These are phyloP conservation scores for Pseudogymnoascus sp. DNA, from an alignment of 2,329 filamentous ascomycete species.

Conservation along the genomic window DNA sequence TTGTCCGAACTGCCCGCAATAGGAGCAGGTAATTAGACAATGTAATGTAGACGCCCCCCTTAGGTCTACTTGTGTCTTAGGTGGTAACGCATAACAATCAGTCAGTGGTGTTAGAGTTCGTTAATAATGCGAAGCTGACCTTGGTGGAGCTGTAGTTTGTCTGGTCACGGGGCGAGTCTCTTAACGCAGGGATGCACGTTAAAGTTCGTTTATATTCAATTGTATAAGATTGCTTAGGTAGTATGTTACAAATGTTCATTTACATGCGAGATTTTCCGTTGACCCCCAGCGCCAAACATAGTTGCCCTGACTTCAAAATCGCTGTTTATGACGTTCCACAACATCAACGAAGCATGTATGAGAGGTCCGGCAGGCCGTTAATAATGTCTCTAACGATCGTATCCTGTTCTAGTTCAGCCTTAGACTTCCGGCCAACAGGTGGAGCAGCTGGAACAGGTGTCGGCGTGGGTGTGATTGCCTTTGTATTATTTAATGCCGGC, in stretches of 20 bases:
- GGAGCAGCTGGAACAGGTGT: constrained; percentile 10
- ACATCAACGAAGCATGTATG: constrained; percentile 28
- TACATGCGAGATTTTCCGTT: no score
- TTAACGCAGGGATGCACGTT: background rate
- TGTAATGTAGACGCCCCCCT: no score
- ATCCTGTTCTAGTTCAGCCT: constrained; percentile 28
- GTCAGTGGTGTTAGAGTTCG: no score
- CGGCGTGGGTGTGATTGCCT: background rate
- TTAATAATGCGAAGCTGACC: no score
- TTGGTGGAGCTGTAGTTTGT: no score
- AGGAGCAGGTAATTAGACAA: no score
- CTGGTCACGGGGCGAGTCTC: no score
- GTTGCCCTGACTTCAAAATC: background rate
- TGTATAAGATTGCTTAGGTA: background rate
- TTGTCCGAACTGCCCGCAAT: no score
- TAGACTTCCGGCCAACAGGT: constrained; percentile 18
- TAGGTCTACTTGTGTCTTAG: no score
- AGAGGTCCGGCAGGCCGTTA: constrained; percentile 28
- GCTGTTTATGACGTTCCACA: background rate
- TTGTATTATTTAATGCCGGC: background rate
- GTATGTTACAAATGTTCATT: constrained; percentile 1
- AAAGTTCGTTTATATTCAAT: background rate
- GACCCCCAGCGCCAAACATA: background rate
- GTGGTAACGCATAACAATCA: no score
- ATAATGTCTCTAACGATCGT: constrained; percentile 27